Conservation (phyloP, 2,329 filamentous ascomycete genomes). For the Botrytis byssoidea region DNA sequence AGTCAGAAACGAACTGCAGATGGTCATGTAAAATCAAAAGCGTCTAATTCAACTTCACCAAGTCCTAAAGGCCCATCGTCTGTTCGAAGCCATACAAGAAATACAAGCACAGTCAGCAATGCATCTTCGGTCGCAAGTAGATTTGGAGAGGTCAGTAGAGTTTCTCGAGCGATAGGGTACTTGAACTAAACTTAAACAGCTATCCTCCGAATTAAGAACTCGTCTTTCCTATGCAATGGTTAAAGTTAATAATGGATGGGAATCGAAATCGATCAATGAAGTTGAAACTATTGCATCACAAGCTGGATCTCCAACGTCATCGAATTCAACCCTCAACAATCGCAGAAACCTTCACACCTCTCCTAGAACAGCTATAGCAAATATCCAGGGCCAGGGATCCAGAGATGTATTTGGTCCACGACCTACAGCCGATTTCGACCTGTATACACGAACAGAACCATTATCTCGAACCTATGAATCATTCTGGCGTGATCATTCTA, state of each 20-base stretch:
- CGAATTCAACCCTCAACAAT: slow-evolving; percentile 54
- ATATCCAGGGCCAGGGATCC: slow-evolving; percentile 35
- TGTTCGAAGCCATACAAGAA: slow-evolving; percentile 61
- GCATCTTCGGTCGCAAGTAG: slow-evolving; percentile 62
- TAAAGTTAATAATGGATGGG: slow-evolving; percentile 89
- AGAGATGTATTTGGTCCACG: slow-evolving; percentile 22
- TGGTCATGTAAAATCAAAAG: slow-evolving; percentile 63
- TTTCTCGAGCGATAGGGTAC: slow-evolving; percentile 3
- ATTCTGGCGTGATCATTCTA: slow-evolving; percentile 46
- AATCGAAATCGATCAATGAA: slow-evolving; percentile 73
- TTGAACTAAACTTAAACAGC: slow-evolving; percentile 32
- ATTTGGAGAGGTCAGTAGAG: slow-evolving; percentile 67
- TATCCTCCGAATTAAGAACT: slow-evolving; percentile 66
- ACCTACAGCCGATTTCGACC: slow-evolving; percentile 37
- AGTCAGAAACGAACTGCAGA: slow-evolving; percentile 75
- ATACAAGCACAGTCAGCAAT: slow-evolving; percentile 65
- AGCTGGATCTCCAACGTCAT: slow-evolving; percentile 60
- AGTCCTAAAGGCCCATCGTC: slow-evolving; percentile 26
- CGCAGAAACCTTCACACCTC: slow-evolving; percentile 55
- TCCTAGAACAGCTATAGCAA: slow-evolving; percentile 47
- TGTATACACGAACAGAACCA: slow-evolving; percentile 38
- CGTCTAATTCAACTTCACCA: slow-evolving; percentile 49
- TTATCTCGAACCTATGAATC: slow-evolving; percentile 44
- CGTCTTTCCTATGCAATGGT: slow-evolving; percentile 90
- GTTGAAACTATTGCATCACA: slow-evolving; percentile 73